Percentiles rank a stretch among this genome's conserved stretches.
Evolutionary conservation across 345 rosid genomes (phyloP).

Genomic region (Euclidium syriacum): DNA sequence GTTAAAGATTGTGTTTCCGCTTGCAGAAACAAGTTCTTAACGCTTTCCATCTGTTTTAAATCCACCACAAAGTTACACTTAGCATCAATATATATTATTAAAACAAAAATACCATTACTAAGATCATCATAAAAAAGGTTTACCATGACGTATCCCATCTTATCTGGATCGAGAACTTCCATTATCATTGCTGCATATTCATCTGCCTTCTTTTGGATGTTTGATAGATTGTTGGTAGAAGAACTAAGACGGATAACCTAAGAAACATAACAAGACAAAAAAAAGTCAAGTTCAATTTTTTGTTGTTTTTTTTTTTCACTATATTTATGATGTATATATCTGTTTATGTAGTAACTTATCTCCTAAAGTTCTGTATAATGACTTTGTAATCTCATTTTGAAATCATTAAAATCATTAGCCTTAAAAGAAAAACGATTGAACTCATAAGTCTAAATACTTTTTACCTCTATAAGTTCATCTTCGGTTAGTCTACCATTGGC

Average conservation of each 20-base stretch:
- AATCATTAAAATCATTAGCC: no score
- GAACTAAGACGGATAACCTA: slow-evolving; percentile 68
- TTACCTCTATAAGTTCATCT: slow-evolving; percentile 59
- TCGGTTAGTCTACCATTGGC: slow-evolving; percentile 64
- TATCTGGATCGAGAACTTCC: slow-evolving; percentile 68
- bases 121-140: background rate
- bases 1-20: slow-evolving; percentile 24
- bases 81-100: background rate
- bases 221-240: slow-evolving; percentile 53
- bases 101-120: background rate
- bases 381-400: no score
- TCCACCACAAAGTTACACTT: background rate
- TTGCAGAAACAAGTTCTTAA: slow-evolving; percentile 52
- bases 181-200: slow-evolving; percentile 75
- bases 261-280: background rate
- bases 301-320: no score
- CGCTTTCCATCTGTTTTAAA: slow-evolving; percentile 41
- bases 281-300: no score
- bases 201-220: slow-evolving; percentile 53
- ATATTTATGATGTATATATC: no score
- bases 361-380: no score
- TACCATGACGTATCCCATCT: slow-evolving; percentile 66
- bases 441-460: background rate
- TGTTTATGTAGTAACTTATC: no score
- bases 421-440: no score